Conservation (phyloP, 768 basidiomycete genomes). For the Mycena galopus region DNA sequence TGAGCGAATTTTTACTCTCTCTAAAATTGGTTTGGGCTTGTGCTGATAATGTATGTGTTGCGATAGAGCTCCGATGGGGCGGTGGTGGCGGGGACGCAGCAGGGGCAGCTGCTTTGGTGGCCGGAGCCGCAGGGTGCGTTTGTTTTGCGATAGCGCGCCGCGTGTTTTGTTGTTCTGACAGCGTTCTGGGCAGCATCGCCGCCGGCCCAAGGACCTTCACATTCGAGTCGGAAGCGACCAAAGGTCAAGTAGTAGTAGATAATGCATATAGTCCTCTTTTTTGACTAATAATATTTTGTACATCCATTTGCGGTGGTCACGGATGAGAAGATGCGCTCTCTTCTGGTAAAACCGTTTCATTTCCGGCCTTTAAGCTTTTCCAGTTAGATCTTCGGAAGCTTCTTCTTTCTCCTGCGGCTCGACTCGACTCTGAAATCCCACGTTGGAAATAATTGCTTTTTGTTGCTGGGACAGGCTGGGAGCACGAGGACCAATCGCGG, state of each 20-base stretch:
- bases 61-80: conserved; percentile 63
- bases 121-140: conserved; percentile 49
- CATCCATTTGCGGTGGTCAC: background rate
- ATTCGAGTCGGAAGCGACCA: conserved; percentile 20
- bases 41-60: background rate
- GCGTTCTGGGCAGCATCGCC: background rate
- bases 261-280: conserved; percentile 10
- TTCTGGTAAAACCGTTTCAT: background rate
- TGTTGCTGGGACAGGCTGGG: too few relatives aligned
- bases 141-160: background rate
- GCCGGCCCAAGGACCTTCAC: background rate
- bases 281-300: conserved; percentile 10
- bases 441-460: background rate
- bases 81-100: conserved; percentile 69
- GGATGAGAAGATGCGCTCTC: background rate
- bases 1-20: conserved; percentile 48
- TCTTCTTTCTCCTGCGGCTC: too few relatives aligned
- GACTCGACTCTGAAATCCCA: background rate
- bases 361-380: conserved; percentile 10
- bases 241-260: conserved; percentile 24
- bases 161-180: background rate
- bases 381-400: background rate
- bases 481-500: background rate
- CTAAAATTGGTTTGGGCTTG: conserved; percentile 33
- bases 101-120: conserved; percentile 73